These are phyloP conservation scores for Leccinum obscurum DNA, from an alignment of 768 basidiomycete species.

Conservation along the genomic window DNA sequence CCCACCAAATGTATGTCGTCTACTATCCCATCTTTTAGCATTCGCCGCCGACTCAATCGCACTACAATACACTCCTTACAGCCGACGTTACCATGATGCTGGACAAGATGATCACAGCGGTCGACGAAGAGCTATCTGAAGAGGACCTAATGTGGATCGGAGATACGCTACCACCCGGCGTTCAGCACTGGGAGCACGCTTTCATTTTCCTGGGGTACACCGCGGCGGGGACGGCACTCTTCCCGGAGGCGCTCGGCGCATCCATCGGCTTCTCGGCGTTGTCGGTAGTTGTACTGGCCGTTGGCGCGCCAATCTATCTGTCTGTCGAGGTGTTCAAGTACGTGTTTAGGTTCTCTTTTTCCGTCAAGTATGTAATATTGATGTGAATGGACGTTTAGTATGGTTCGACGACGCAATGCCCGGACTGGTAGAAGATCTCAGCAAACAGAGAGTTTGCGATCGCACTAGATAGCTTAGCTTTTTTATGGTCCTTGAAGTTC, in stretches of 20 bases:
- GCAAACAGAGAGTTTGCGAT: neutral
- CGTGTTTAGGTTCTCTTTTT: neutral
- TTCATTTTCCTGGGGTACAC: neutral
- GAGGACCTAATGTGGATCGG: neutral
- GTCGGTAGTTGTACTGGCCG: neutral
- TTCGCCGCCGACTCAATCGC: neutral
- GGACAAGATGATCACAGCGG: neutral
- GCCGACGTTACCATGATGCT: neutral
- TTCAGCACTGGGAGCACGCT: neutral
- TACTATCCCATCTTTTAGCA: neutral
- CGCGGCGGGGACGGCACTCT: neutral
- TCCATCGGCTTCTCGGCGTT: neutral
- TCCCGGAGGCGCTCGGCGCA: neutral
- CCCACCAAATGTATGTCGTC: neutral
- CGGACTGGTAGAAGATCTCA: neutral
- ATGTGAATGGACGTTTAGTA: neutral
- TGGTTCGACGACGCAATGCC: neutral
- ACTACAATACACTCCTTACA: neutral
- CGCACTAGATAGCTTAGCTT: neutral
- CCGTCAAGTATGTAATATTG: neutral
- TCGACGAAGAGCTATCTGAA: neutral
- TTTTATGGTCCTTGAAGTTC: too few species aligned
- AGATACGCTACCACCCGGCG: neutral
- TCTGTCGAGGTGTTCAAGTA: neutral
- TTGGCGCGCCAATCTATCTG: neutral